These are phyloP conservation scores for Alternaria ventricosa DNA, from an alignment of 2,329 filamentous ascomycete genomes.

Conservation along the genomic window DNA sequence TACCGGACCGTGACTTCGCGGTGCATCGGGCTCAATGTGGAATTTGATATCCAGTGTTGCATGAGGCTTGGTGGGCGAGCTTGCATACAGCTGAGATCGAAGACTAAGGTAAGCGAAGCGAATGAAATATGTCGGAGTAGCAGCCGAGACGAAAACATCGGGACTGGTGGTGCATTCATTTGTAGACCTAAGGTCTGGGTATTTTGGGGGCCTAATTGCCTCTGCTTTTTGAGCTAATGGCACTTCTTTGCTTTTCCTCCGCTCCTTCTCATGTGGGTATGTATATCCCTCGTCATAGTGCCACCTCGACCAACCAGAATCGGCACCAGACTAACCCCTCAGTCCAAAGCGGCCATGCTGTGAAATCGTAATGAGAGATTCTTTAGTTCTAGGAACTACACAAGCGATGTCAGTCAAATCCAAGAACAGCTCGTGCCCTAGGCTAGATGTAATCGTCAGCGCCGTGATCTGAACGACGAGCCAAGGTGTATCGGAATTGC, in stretches of 20 bases:
- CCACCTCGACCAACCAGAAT: not conserved
- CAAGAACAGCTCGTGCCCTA: not conserved
- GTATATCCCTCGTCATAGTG: not conserved
- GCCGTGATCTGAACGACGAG: not conserved
- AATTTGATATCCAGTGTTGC: not conserved
- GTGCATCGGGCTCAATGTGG: not conserved
- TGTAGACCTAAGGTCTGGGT: not conserved
- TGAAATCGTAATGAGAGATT: not conserved
- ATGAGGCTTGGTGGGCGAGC: not conserved
- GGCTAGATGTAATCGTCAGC: not conserved
- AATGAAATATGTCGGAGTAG: not conserved
- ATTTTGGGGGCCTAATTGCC: not conserved
- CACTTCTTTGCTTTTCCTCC: not conserved
- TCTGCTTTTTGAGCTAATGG: not conserved
- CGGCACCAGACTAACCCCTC: not conserved
- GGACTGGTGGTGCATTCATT: not conserved
- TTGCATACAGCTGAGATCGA: not conserved
- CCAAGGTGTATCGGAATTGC: not conserved
- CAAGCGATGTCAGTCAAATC: not conserved
- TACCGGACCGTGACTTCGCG: not conserved
- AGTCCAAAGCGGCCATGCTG: not conserved
- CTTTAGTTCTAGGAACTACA: not conserved
- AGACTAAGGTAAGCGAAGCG: not conserved
- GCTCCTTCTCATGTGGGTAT: not conserved
- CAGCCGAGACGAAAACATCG: not conserved